Evolutionary conservation across 495 filamentous ascomycete species (phyloP).

Genomic region (Penicillium bialowiezense): DNA sequence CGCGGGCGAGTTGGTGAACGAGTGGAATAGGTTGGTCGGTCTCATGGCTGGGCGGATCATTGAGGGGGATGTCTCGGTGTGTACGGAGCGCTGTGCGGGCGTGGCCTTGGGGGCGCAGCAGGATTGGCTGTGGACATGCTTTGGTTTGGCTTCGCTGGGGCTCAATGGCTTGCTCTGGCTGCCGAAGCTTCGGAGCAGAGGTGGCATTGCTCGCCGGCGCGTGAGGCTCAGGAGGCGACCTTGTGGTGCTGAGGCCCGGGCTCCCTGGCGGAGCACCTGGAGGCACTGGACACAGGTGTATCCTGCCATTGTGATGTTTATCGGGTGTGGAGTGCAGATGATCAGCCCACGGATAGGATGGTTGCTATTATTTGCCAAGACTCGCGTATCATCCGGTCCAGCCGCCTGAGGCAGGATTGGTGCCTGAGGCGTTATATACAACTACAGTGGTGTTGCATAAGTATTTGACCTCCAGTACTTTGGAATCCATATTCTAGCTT

Average conservation of each 20-base stretch:
- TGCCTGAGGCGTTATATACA: no score
- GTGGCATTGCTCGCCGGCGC: constrained; percentile 24
- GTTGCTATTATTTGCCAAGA: background rate
- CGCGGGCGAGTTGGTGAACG: constrained; percentile 81
- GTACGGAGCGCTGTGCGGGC: constrained; percentile 25
- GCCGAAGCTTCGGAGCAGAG: constrained; percentile 32
- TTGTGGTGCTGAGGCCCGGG: constrained; percentile 13
- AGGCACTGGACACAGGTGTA: constrained; percentile 45
- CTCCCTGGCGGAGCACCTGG: constrained; percentile 33
- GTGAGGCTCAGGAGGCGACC: constrained; percentile 23
- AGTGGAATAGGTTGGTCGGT: constrained; percentile 87
- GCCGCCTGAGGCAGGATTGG: no score
- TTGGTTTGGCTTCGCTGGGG: constrained; percentile 15
- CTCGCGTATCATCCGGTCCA: no score
- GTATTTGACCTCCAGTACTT: no score
- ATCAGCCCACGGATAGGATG: constrained; percentile 8
- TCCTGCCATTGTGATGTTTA: constrained; percentile 34
- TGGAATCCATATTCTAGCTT: no score
- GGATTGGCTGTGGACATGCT: constrained; percentile 6
- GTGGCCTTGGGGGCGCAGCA: constrained; percentile 4
- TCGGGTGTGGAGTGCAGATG: constrained; percentile 9
- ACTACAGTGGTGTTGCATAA: no score
- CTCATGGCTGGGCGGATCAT: constrained; percentile 54
- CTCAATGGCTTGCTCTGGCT: constrained; percentile 23
- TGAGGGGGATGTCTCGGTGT: constrained; percentile 20